Evolutionary conservation across 352 stramenopile species (phyloP).

Genomic region (Phytophthora aleatoria): DNA sequence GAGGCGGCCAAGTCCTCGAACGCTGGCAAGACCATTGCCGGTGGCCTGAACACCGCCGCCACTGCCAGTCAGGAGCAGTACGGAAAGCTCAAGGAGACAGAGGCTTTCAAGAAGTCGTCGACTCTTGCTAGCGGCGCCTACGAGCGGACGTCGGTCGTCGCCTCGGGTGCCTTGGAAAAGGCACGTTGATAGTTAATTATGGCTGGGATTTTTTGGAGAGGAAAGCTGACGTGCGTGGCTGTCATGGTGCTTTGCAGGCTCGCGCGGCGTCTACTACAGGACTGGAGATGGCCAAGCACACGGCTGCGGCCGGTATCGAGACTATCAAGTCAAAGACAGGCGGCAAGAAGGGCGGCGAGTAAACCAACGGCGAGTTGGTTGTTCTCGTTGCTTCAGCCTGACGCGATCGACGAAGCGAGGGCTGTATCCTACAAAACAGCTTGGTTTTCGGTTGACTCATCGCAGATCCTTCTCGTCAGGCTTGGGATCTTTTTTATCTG

Average conservation of each 20-base stretch:
- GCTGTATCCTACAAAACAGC: conserved; percentile 19
- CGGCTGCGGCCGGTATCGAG: conserved; percentile 65
- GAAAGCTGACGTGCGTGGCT: conserved; percentile 14
- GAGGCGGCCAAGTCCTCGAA: conserved; percentile 83
- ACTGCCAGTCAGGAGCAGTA: conserved; percentile 74
- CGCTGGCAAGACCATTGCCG: conserved; percentile 68
- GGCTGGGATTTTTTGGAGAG: neutral
- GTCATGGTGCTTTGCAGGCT: conserved; percentile 38
- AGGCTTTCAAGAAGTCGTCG: conserved; percentile 86
- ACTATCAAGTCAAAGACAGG: conserved; percentile 82
- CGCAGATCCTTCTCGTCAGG: conserved; percentile 7
- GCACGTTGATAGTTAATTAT: conserved; percentile 22
- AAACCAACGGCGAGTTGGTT: conserved; percentile 14
- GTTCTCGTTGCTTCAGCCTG: conserved; percentile 7
- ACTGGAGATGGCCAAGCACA: conserved; percentile 83
- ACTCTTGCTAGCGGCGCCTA: conserved; percentile 59
- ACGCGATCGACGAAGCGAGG: conserved; percentile 11
- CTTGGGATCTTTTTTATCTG: conserved; percentile 23
- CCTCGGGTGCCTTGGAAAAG: conserved; percentile 74
- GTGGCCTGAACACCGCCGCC: conserved; percentile 65
- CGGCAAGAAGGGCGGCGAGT: conserved; percentile 64
- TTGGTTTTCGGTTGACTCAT: conserved; percentile 19
- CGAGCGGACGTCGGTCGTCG: conserved; percentile 68
- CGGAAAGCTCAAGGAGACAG: conserved; percentile 82
- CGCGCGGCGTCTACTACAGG: conserved; percentile 60